phyloP scores from a whole-genome alignment of 371 early-diverging fungal genomes.

The Mucor lusitanicus region DNA sequence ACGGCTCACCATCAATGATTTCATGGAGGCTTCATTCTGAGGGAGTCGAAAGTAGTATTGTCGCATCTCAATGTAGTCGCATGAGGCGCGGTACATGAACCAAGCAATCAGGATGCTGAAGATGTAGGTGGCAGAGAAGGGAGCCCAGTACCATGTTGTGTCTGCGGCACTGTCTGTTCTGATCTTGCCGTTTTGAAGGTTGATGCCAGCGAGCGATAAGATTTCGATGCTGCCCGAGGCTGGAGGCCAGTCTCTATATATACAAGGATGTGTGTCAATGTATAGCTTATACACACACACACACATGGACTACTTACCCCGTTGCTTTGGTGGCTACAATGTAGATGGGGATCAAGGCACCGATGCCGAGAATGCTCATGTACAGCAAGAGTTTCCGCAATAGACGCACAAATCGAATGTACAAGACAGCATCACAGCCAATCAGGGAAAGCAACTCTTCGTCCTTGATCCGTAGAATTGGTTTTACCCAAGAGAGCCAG shows the following conservation, averaged over 20 bases:
- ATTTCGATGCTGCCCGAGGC: slow-evolving; percentile 34
- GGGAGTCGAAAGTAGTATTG: slow-evolving; percentile 62
- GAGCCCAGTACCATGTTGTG: slow-evolving; percentile 64
- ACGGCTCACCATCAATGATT: slow-evolving; percentile 72
- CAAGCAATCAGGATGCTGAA: slow-evolving; percentile 58
- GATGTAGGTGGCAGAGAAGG: slow-evolving; percentile 63
- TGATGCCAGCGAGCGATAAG: slow-evolving; percentile 41
- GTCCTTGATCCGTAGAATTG: slow-evolving; percentile 62
- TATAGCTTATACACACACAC: too few relatives aligned
- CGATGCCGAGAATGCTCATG: slow-evolving; percentile 62
- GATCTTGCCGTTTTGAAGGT: slow-evolving; percentile 30
- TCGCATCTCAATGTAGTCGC: slow-evolving; percentile 61
- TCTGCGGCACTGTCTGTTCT: slow-evolving; percentile 17
- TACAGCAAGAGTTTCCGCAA: slow-evolving; percentile 55
- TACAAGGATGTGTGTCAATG: too few relatives aligned
- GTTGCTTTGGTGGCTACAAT: slow-evolving; percentile 51
- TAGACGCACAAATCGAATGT: slow-evolving; percentile 71
- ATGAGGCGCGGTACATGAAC: slow-evolving; percentile 59
- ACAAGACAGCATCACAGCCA: slow-evolving; percentile 82
- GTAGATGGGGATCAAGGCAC: slow-evolving; percentile 65
- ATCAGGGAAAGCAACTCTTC: slow-evolving; percentile 60
- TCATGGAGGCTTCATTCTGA: slow-evolving; percentile 57
- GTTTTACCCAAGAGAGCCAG: slow-evolving; percentile 69
- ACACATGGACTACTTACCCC: slow-evolving; percentile 21
- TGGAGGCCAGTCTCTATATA: slow-evolving; percentile 49